Evolutionary conservation across 108 stramenopile genomes (phyloP).

Genomic region (Parietichytrium sp.): DNA sequence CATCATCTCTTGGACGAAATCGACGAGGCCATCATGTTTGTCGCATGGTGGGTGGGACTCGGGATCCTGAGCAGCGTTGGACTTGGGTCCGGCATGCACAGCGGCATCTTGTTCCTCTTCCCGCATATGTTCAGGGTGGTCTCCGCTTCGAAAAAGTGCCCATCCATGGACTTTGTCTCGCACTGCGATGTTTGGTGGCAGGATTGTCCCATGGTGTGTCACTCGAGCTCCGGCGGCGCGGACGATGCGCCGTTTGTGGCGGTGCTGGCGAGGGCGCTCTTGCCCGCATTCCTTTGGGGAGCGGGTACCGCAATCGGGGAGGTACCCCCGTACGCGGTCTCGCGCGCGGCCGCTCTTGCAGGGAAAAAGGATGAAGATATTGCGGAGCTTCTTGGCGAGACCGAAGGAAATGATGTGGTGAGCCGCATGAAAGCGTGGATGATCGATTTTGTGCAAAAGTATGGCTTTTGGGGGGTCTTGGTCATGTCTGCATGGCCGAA

Average conservation of each 20-base stretch:
- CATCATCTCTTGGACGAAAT: constrained; percentile 20
- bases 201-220: constrained; percentile 32
- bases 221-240: constrained; percentile 31
- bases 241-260: constrained; percentile 1
- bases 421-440: constrained; percentile 16
- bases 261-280: constrained; percentile 44
- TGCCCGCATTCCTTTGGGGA: constrained; percentile 59
- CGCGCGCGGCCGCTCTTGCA: constrained; percentile 50
- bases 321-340: constrained; percentile 62
- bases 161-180: constrained; percentile 40
- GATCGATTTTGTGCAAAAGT: constrained; percentile 31
- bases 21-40: constrained; percentile 38
- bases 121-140: constrained; percentile 63
- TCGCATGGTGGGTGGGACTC: constrained; percentile 63
- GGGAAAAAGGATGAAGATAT: constrained; percentile 14
- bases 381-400: neutral
- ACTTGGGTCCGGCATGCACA: constrained; percentile 60
- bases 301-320: constrained; percentile 65
- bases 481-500: constrained; percentile 59
- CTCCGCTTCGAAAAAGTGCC: constrained; percentile 20
- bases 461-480: constrained; percentile 59
- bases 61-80: constrained; percentile 63
- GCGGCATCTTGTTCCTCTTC: constrained; percentile 61
- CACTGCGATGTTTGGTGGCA: constrained; percentile 58
- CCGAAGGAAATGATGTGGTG: neutral